Percentiles rank a stretch among this genome's conserved stretches.
These are phyloP conservation scores for Nannochloris sp. DNA, from an alignment of 139 green algal genomes.

Conservation along the genomic window DNA sequence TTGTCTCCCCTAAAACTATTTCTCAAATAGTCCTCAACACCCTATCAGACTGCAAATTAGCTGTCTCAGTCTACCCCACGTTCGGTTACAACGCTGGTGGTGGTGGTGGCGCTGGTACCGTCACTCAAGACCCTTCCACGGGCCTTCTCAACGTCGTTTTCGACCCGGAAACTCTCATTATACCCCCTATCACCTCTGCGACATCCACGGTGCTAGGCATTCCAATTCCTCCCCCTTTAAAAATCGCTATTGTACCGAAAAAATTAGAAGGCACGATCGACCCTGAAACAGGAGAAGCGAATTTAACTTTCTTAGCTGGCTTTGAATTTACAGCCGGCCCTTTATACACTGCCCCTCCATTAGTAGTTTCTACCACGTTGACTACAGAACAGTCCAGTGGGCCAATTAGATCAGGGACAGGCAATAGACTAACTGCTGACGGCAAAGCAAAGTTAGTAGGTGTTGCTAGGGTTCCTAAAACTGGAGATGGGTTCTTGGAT, in stretches of 20 bases:
- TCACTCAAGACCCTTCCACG: neutral
- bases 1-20: no score
- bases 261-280: slow-evolving; percentile 60
- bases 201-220: slow-evolving; percentile 59
- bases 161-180: slow-evolving; percentile 37
- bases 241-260: slow-evolving; percentile 57
- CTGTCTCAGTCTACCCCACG: slow-evolving; percentile 41
- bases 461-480: slow-evolving; percentile 47
- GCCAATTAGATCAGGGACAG: slow-evolving; percentile 17
- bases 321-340: slow-evolving; percentile 59
- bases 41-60: slow-evolving; percentile 36
- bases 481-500: slow-evolving; percentile 58
- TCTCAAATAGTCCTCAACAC: slow-evolving; percentile 33
- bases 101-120: slow-evolving; percentile 47
- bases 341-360: slow-evolving; percentile 41
- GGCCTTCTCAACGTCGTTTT: slow-evolving; percentile 17
- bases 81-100: slow-evolving; percentile 70
- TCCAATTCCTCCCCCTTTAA: slow-evolving; percentile 66
- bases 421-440: slow-evolving; percentile 17
- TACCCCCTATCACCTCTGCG: slow-evolving; percentile 56
- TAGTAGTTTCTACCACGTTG: slow-evolving; percentile 54
- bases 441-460: slow-evolving; percentile 25
- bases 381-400: slow-evolving; percentile 56
- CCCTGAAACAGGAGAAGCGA: slow-evolving; percentile 39
- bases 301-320: slow-evolving; percentile 60